Evolutionary conservation across 495 filamentous ascomycete genomes (phyloP).

Genomic region (Podospora comata): DNA sequence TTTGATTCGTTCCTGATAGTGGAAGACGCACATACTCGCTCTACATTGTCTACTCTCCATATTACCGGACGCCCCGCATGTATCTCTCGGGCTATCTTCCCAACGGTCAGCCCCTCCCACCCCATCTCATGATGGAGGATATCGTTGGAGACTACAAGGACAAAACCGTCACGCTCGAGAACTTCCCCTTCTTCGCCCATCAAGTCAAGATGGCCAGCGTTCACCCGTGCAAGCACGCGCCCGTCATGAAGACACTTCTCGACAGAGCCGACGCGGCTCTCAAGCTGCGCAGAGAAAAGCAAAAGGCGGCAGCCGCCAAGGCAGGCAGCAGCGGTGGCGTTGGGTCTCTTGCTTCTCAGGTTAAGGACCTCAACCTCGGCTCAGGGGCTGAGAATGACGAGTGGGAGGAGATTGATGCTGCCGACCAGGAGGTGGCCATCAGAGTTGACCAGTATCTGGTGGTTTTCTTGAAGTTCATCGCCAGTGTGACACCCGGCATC

Average conservation of each 20-base stretch:
- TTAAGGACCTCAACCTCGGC: constrained; percentile 50
- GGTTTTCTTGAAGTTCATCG: constrained; percentile 98
- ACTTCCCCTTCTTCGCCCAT: constrained; percentile 86
- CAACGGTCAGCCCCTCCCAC: constrained; percentile 79
- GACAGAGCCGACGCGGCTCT: constrained; percentile 91
- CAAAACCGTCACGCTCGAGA: constrained; percentile 97
- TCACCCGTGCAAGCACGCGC: constrained; percentile 88
- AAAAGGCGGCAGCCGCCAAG: constrained; percentile 51
- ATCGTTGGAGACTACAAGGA: constrained; percentile 99
- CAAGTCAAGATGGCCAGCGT: constrained; percentile 92
- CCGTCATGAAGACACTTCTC: constrained; percentile 96
- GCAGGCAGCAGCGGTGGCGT: constrained; percentile 49
- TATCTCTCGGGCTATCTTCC: constrained; percentile 89
- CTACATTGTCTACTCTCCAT: constrained; percentile 96
- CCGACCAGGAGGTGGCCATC: constrained; percentile 83
- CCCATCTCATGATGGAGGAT: constrained; percentile 96
- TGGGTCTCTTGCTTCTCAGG: constrained; percentile 58
- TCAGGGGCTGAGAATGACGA: constrained; percentile 59
- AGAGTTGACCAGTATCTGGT: constrained; percentile 97
- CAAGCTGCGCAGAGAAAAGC: constrained; percentile 81
- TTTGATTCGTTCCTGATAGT: constrained; percentile 41
- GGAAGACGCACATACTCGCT: constrained; percentile 89
- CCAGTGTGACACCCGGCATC: constrained; percentile 92
- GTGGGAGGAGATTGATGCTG: constrained; percentile 75
- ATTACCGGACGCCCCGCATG: constrained; percentile 93